These are phyloP conservation scores for Astrothelium macrocarpum DNA, from an alignment of 495 filamentous ascomycete species.

Conservation along the genomic window DNA sequence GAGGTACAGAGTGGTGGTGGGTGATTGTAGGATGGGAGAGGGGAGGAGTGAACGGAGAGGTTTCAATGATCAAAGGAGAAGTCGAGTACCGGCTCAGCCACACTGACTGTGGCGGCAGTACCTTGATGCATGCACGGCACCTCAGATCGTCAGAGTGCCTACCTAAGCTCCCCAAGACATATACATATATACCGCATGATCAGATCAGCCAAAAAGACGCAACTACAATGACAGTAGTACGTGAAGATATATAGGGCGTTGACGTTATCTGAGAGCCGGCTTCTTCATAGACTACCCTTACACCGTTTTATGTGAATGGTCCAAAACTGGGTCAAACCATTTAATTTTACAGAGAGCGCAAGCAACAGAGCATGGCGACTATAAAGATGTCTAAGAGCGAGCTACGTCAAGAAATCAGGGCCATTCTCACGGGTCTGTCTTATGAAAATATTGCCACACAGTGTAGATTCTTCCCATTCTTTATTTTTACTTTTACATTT, in stretches of 20 bases:
- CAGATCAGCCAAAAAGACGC: too few relatives aligned
- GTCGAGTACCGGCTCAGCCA: not conserved
- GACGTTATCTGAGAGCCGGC: too few relatives aligned
- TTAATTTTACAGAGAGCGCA: not conserved
- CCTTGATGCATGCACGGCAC: not conserved
- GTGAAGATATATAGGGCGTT: not conserved
- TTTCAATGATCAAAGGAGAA: conserved; percentile 1
- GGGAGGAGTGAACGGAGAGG: not conserved
- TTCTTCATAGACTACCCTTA: too few relatives aligned
- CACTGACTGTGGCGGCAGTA: not conserved
- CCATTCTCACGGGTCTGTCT: conserved; percentile 47
- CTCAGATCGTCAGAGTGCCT: not conserved
- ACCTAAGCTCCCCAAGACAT: not conserved
- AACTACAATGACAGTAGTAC: too few relatives aligned
- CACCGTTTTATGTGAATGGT: too few relatives aligned
- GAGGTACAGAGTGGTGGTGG: not conserved
- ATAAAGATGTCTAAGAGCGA: conserved; percentile 62
- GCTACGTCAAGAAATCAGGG: conserved; percentile 58
- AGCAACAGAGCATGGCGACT: conserved; percentile 33
- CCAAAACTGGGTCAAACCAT: too few relatives aligned
- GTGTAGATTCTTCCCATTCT: conserved; percentile 53
- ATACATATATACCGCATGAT: too few relatives aligned
- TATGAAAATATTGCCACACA: conserved; percentile 50
- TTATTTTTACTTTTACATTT: too few relatives aligned
- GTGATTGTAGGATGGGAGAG: not conserved